Evolutionary conservation across 345 rosid species (phyloP).

Genomic region (Citrus inodora): DNA sequence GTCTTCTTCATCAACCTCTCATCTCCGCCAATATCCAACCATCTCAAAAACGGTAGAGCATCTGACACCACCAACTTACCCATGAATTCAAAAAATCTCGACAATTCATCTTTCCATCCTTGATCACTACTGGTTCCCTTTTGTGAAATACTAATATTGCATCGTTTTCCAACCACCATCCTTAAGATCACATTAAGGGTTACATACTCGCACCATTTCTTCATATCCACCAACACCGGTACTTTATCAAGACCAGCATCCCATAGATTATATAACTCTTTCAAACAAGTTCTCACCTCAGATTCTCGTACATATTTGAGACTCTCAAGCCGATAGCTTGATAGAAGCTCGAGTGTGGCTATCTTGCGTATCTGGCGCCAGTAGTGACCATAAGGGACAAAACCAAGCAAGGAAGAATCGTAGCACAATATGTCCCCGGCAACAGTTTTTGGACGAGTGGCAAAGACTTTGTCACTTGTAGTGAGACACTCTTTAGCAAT

Average conservation of each 20-base stretch:
- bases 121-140: neutral
- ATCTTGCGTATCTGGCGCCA: slow-evolving; percentile 24
- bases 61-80: neutral
- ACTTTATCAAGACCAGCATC: too few species aligned
- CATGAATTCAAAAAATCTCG: neutral
- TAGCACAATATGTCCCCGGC: slow-evolving; percentile 16
- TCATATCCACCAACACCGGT: neutral
- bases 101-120: neutral
- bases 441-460: slow-evolving; percentile 28
- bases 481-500: slow-evolving; percentile 31
- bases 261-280: neutral
- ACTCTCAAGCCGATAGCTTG: slow-evolving; percentile 22
- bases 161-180: neutral
- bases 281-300: neutral
- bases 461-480: slow-evolving; percentile 21
- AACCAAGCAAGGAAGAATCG: slow-evolving; percentile 18
- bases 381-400: slow-evolving; percentile 24
- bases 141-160: neutral
- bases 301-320: neutral
- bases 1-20: slow-evolving; percentile 29
- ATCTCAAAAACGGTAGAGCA: neutral
- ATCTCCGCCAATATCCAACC: slow-evolving; percentile 32
- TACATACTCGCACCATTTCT: neutral
- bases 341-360: slow-evolving; percentile 24
- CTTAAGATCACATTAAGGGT: neutral